Evolutionary conservation across 2,329 filamentous ascomycete genomes (phyloP).

Genomic region (Trichoderma gracile): DNA sequence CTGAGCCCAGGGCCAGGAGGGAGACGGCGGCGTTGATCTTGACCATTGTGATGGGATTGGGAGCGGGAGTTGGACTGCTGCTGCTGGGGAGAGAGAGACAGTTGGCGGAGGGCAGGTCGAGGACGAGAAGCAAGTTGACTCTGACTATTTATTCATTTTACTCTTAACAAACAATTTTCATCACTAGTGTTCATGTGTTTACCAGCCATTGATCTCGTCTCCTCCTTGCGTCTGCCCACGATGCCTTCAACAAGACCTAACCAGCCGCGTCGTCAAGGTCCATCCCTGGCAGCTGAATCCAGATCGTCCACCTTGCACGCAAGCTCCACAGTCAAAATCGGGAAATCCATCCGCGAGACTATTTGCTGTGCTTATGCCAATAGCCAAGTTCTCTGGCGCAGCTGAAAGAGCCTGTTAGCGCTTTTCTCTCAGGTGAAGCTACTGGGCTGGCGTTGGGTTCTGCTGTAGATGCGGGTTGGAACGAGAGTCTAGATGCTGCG

Average conservation of each 20-base stretch:
- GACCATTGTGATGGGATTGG: conserved; percentile 15
- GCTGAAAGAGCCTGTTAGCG: conserved; percentile 16
- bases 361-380: conserved; percentile 18
- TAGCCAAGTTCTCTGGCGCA: conserved; percentile 2
- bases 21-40: conserved; percentile 17
- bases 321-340: not conserved
- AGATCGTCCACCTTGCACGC: not conserved
- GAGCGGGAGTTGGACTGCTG: not conserved
- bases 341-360: conserved; percentile 6
- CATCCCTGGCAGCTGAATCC: conserved; percentile 1
- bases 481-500: no score
- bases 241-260: not conserved
- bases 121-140: not conserved
- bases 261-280: not conserved
- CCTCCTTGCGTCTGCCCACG: not conserved
- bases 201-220: not conserved
- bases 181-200: no score
- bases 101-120: not conserved
- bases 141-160: not conserved
- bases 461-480: no score
- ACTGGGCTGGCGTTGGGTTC: conserved; percentile 11
- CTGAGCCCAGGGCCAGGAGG: conserved; percentile 10
- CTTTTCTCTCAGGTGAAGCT: conserved; percentile 16
- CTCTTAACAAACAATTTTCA: no score
- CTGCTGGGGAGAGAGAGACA: not conserved